Percentiles rank a stretch among this genome's conserved stretches.
Evolutionary conservation across 169 alveolate species (phyloP).

Genomic region (Eimeria acervulina): DNA sequence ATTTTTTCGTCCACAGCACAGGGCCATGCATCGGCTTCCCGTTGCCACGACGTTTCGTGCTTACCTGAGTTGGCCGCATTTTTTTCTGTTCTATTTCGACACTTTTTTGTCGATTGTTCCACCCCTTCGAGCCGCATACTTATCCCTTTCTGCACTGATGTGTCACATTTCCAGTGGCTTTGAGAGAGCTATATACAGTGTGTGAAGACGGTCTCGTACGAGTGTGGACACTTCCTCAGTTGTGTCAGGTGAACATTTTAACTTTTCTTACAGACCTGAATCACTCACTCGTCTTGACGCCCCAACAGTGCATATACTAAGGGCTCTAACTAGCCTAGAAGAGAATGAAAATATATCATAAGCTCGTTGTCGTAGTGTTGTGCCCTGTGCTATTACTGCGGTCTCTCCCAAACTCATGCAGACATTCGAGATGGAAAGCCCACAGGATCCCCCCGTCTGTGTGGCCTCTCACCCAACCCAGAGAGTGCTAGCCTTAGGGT

Average conservation of each 20-base stretch:
- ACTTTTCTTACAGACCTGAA: neutral
- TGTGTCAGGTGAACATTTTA: constrained; percentile 51
- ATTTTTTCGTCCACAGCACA: too few species aligned
- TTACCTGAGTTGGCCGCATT: neutral
- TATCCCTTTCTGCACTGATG: neutral
- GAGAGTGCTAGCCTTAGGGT: constrained; percentile 78
- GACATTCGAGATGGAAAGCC: constrained; percentile 80
- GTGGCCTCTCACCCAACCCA: constrained; percentile 82
- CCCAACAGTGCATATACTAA: neutral
- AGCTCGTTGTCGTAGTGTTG: neutral
- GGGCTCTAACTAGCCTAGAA: neutral
- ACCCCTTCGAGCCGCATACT: neutral
- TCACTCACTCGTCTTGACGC: neutral
- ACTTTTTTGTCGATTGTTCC: neutral
- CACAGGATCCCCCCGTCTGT: constrained; percentile 71
- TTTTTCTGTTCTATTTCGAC: neutral
- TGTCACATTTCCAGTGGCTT: constrained; percentile 31
- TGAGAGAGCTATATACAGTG: constrained; percentile 79
- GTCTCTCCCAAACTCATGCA: neutral
- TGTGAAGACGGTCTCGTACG: constrained; percentile 79
- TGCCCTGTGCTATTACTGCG: neutral
- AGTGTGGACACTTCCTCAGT: constrained; percentile 80
- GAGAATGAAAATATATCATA: neutral
- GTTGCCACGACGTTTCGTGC: neutral
- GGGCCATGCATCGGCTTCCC: neutral